Evolutionary conservation across 2,329 filamentous ascomycete genomes (phyloP).

Genomic region (Tothia fuscella): DNA sequence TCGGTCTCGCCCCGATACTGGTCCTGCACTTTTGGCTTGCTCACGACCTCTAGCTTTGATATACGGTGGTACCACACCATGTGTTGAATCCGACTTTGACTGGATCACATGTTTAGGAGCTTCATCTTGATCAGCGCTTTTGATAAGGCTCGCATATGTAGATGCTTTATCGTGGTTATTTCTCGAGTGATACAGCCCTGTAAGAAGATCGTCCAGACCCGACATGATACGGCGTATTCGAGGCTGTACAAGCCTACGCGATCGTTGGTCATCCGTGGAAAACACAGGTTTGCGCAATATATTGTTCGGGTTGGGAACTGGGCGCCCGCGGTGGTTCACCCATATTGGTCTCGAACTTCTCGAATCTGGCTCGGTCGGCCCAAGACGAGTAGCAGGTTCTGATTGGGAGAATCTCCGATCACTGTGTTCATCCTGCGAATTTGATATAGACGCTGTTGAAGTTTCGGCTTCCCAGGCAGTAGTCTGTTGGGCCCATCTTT

Average conservation of each 20-base stretch:
- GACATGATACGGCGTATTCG: constrained; percentile 57
- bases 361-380: neutral
- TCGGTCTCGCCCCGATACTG: too few species aligned
- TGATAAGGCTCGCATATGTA: constrained; percentile 9
- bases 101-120: neutral
- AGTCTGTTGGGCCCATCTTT: constrained; percentile 39
- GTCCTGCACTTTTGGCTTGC: neutral
- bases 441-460: constrained; percentile 17
- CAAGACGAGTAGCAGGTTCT: neutral
- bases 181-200: constrained; percentile 56
- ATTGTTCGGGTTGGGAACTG: constrained; percentile 58
- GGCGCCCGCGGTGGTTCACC: neutral
- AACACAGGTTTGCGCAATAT: constrained; percentile 52
- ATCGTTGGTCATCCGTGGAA: constrained; percentile 59
- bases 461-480: constrained; percentile 19
- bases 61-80: neutral
- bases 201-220: constrained; percentile 57
- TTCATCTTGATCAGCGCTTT: constrained; percentile 6
- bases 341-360: too few species aligned
- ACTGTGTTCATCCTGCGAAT: constrained; percentile 11
- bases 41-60: neutral
- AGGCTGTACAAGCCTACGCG: constrained; percentile 53
- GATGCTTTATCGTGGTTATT: constrained; percentile 34
- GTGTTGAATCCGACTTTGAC: neutral
- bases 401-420: too few species aligned